Conservation (phyloP, 441 rosid species). For the Corymbia calophylla region DNA sequence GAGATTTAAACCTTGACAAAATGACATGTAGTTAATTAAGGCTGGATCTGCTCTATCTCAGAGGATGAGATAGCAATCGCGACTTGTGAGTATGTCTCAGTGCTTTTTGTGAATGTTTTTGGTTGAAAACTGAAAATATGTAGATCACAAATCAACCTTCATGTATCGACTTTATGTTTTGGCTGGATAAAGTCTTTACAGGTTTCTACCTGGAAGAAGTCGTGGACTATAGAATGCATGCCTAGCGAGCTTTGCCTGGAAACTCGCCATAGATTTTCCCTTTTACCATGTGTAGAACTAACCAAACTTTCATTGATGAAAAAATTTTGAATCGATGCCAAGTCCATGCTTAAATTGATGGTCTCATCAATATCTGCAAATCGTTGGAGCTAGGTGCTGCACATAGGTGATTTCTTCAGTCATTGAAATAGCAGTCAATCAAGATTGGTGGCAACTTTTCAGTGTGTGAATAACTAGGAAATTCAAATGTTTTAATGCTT, state of each 20-base stretch:
- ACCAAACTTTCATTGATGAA: background rate
- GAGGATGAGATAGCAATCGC: background rate
- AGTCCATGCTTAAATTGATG: background rate
- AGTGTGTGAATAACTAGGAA: background rate
- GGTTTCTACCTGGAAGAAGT: background rate
- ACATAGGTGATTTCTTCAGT: background rate
- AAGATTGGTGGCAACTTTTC: background rate
- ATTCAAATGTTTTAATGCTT: background rate
- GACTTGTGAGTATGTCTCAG: background rate
- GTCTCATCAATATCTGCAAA: background rate
- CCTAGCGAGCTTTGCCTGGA: background rate
- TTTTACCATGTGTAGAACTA: background rate
- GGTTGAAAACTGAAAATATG: background rate
- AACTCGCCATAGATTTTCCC: background rate
- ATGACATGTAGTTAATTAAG: background rate
- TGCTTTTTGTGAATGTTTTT: background rate
- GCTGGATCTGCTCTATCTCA: background rate
- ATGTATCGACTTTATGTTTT: background rate
- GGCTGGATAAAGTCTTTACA: background rate
- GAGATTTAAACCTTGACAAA: background rate
- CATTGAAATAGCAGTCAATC: background rate
- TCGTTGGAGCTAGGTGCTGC: background rate
- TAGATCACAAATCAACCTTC: background rate
- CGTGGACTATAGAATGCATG: background rate
- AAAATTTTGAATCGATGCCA: background rate